phyloP scores from a whole-genome alignment of 2,329 filamentous ascomycete genomes.

The Neonectria ditissima region DNA sequence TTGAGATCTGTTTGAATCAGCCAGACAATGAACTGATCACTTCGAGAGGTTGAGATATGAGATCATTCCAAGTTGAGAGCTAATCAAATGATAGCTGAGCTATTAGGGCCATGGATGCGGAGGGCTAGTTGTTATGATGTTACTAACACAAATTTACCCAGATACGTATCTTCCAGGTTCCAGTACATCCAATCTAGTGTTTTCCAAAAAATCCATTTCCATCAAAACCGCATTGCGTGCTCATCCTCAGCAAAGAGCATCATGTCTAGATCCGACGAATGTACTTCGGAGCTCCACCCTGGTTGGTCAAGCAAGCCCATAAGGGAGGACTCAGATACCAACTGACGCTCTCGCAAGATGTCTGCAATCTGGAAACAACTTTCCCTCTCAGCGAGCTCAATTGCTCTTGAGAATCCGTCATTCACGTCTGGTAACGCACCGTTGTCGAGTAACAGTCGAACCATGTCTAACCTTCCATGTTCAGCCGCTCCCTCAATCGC shows the following conservation, averaged over 20 bases:
- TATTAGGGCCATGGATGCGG: no score
- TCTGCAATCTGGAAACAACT: conserved; percentile 4
- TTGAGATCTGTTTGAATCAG: no score
- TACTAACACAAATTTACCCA: no score
- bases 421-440: conserved; percentile 8
- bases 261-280: background rate
- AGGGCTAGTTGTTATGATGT: no score
- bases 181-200: no score
- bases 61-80: no score
- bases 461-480: conserved; percentile 24
- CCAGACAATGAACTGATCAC: no score
- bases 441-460: conserved; percentile 14
- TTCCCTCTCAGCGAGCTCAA: conserved; percentile 10
- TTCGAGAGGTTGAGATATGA: no score
- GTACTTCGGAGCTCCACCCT: accelerated
- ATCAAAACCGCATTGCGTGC: background rate
- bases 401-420: conserved; percentile 7
- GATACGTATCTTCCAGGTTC: no score
- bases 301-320: background rate
- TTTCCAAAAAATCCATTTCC: no score
- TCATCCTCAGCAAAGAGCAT: background rate
- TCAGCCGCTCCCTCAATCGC: conserved; percentile 27
- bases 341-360: background rate
- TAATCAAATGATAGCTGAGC: no score
- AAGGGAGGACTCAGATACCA: background rate